Conservation (phyloP, 768 basidiomycete genomes). For the Lactarius pseudohatsudake region DNA sequence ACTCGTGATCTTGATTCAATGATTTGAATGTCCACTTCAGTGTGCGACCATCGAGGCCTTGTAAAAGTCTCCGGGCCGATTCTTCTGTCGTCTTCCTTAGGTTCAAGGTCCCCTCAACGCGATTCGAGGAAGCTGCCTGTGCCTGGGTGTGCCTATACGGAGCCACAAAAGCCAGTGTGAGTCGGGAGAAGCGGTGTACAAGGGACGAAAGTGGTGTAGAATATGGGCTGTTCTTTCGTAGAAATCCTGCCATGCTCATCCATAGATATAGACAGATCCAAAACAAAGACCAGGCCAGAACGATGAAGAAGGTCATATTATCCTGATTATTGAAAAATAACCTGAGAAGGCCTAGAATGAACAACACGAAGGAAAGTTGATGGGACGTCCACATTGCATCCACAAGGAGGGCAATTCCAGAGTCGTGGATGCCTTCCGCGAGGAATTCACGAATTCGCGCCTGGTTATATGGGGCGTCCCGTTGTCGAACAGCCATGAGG, state of each 20-base stretch:
- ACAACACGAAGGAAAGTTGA: background rate
- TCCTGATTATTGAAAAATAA: too few relatives aligned
- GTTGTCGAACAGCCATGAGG: background rate
- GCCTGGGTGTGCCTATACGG: too few relatives aligned
- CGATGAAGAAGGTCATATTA: too few relatives aligned
- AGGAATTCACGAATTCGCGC: background rate
- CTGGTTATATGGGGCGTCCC: background rate
- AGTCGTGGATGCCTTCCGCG: background rate
- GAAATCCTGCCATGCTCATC: background rate
- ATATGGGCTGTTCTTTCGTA: background rate
- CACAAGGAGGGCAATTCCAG: background rate
- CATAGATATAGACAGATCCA: background rate
- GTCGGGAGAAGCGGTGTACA: background rate
- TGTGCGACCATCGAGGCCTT: background rate
- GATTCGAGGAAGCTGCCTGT: too few relatives aligned
- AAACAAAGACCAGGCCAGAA: fast-evolving
- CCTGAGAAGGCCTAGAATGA: background rate
- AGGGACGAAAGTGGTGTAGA: background rate
- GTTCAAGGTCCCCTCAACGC: background rate
- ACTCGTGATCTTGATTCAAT: background rate
- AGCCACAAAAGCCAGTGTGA: too few relatives aligned
- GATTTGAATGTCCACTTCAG: background rate
- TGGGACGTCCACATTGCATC: background rate
- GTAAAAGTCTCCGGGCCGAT: background rate
- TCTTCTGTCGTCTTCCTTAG: background rate